These are phyloP conservation scores for Beauveria rudraprayagi DNA, from an alignment of 2,329 filamentous ascomycete species.

Conservation along the genomic window DNA sequence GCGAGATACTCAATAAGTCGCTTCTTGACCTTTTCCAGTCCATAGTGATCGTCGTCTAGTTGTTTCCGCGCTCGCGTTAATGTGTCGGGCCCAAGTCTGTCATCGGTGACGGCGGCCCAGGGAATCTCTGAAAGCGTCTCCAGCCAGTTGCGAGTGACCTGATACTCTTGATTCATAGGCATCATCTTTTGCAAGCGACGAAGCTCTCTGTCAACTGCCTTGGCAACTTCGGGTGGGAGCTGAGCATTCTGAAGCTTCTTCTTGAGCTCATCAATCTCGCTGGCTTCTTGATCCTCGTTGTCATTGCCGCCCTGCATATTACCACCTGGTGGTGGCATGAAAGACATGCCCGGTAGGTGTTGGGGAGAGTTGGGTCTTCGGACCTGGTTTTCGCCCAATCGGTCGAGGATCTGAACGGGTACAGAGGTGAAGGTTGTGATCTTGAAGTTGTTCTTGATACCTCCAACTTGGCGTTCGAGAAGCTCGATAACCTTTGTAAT, in stretches of 20 bases:
- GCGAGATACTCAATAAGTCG: constrained; percentile 89
- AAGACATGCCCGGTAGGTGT: constrained; percentile 32
- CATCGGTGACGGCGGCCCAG: constrained; percentile 78
- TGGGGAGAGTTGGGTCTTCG: constrained; percentile 24
- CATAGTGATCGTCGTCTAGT: constrained; percentile 93
- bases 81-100: constrained; percentile 76
- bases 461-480: constrained; percentile 71
- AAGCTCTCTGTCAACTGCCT: constrained; percentile 84
- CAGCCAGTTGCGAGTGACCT: constrained; percentile 85
- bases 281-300: constrained; percentile 70
- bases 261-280: constrained; percentile 85
- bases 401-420: constrained; percentile 51
- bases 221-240: constrained; percentile 75
- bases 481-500: constrained; percentile 78
- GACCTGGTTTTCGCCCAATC: constrained; percentile 35
- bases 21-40: constrained; percentile 95
- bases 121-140: constrained; percentile 92
- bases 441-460: constrained; percentile 79
- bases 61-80: constrained; percentile 75
- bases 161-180: constrained; percentile 90
- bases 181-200: constrained; percentile 91
- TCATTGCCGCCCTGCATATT: constrained; percentile 37
- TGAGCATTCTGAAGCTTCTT: constrained; percentile 77
- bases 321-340: constrained; percentile 24
- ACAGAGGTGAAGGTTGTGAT: constrained; percentile 70